Conservation (phyloP, 257 asterid species). For the Salvia rosmarinus region DNA sequence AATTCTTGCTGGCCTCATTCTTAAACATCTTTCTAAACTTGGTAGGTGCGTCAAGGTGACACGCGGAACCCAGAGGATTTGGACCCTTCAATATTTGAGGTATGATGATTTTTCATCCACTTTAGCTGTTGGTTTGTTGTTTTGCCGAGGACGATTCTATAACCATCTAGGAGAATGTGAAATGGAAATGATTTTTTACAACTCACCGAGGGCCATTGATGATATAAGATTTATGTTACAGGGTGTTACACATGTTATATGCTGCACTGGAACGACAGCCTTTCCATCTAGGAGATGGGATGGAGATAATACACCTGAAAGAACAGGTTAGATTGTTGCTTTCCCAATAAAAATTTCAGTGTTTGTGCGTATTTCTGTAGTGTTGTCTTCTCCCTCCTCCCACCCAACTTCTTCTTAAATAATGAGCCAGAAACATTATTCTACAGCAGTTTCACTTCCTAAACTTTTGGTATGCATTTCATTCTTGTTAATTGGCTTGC, state of each 20-base stretch:
- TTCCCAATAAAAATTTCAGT: neutral
- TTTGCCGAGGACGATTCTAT: conserved; percentile 17
- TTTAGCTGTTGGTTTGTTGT: conserved; percentile 12
- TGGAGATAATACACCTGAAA: conserved; percentile 97
- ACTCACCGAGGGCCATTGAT: conserved; percentile 9
- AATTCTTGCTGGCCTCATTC: conserved; percentile 32
- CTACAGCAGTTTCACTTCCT: too few species aligned
- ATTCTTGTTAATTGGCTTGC: too few species aligned
- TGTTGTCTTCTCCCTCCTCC: neutral
- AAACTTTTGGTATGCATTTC: too few species aligned
- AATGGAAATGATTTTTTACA: neutral
- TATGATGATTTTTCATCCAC: conserved; percentile 38
- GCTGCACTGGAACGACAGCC: conserved; percentile 98
- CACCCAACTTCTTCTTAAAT: too few species aligned
- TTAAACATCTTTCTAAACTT: conserved; percentile 41
- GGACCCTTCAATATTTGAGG: conserved; percentile 87
- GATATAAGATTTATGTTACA: conserved; percentile 35
- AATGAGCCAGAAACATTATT: too few species aligned
- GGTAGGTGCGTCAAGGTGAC: conserved; percentile 78
- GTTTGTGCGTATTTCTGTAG: neutral
- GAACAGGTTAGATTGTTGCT: conserved; percentile 70
- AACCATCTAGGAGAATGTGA: conserved; percentile 26
- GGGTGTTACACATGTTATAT: conserved; percentile 91
- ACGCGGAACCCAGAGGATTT: conserved; percentile 69
- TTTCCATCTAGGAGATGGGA: conserved; percentile 96